Percentiles rank a stretch among this genome's conserved stretches.
These are phyloP conservation scores for Pseudopithomyces maydicus DNA, from an alignment of 2,329 filamentous ascomycete genomes.

Conservation along the genomic window DNA sequence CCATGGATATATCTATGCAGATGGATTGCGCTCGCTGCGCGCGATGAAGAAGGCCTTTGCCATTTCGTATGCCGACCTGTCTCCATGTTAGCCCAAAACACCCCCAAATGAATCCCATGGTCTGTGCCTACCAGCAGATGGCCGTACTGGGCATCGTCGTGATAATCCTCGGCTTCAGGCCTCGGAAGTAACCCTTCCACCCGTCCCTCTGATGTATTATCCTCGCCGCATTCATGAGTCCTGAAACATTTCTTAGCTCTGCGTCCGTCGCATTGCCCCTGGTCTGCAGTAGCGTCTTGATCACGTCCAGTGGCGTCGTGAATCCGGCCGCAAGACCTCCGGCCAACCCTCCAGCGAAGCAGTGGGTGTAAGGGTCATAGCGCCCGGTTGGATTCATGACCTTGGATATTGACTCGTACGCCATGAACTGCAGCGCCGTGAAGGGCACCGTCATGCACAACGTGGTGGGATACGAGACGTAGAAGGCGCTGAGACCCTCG, in stretches of 20 bases:
- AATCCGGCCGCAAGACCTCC: constrained; percentile 92
- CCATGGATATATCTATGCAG: constrained; percentile 16
- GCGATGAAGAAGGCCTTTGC: constrained; percentile 70
- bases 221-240: constrained; percentile 76
- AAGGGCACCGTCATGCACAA: constrained; percentile 99
- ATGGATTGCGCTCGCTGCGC: constrained; percentile 29
- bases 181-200: constrained; percentile 87
- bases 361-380: constrained; percentile 95
- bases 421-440: constrained; percentile 94
- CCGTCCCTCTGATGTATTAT: constrained; percentile 87
- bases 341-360: constrained; percentile 86
- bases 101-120: not conserved
- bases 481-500: constrained; percentile 91
- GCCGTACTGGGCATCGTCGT: constrained; percentile 98
- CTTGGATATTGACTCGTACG: constrained; percentile 96
- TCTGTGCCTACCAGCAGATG: constrained; percentile 83
- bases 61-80: constrained; percentile 69
- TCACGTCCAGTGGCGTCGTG: constrained; percentile 95
- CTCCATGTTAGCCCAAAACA: constrained; percentile 14
- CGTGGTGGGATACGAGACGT: constrained; percentile 97
- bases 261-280: constrained; percentile 80
- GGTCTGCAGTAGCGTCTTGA: constrained; percentile 97
- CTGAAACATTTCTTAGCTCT: constrained; percentile 83
- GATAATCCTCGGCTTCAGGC: constrained; percentile 85
- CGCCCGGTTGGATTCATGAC: constrained; percentile 82